phyloP scores from a whole-genome alignment of 2,329 filamentous ascomycete species.

The Rachicladosporium sp. region DNA sequence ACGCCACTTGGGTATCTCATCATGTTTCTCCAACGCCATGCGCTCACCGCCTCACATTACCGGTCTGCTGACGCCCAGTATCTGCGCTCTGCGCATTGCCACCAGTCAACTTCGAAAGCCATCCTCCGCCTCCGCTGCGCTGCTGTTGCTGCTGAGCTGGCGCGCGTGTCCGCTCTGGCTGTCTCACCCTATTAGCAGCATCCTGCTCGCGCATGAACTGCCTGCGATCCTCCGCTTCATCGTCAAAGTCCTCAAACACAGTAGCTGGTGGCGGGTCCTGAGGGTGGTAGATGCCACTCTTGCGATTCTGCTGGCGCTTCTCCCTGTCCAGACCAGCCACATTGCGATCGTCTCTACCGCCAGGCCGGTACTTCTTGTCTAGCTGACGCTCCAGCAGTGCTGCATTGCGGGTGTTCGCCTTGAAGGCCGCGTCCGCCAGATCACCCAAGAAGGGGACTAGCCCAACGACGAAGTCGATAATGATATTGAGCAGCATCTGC shows the following conservation, averaged over 20 bases:
- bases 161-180: slow-evolving; percentile 3
- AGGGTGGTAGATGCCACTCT: slow-evolving; percentile 21
- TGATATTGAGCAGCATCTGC: slow-evolving; percentile 71
- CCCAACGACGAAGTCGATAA: slow-evolving; percentile 60
- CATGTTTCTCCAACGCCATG: too few species aligned
- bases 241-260: slow-evolving; percentile 34
- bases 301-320: slow-evolving; percentile 22
- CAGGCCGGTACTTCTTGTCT: slow-evolving; percentile 51
- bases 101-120: background rate
- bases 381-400: slow-evolving; percentile 56
- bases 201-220: slow-evolving; percentile 5
- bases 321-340: slow-evolving; percentile 16
- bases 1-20: too few species aligned
- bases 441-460: slow-evolving; percentile 68
- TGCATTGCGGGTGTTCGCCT: slow-evolving; percentile 66
- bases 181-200: background rate
- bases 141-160: background rate
- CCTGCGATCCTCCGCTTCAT: slow-evolving; percentile 21
- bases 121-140: slow-evolving; percentile 2
- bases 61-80: too few species aligned
- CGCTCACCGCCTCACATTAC: too few species aligned
- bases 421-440: slow-evolving; percentile 57
- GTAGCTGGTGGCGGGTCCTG: slow-evolving; percentile 32
- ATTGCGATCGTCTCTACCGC: slow-evolving; percentile 18
- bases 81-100: too few species aligned